Conservation (phyloP, 2,329 filamentous ascomycete species). For the Sporothrix phasma region DNA sequence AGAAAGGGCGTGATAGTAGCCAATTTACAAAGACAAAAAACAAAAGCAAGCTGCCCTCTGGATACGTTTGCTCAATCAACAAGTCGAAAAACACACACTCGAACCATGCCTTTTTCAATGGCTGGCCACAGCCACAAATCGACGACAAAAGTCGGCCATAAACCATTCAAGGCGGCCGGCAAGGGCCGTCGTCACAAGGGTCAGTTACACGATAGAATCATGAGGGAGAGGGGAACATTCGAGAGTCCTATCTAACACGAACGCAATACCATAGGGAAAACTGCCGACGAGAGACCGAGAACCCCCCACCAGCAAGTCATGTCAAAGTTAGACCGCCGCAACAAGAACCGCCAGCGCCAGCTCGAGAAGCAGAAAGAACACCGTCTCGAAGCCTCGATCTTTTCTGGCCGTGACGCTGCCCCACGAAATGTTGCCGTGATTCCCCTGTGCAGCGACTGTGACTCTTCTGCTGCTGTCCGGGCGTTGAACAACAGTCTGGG, state of each 20-base stretch:
- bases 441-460: constrained; percentile 65
- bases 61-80: neutral
- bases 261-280: constrained; percentile 52
- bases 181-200: constrained; percentile 48
- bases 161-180: constrained; percentile 84
- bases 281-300: constrained; percentile 67
- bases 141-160: constrained; percentile 81
- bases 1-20: neutral
- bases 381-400: constrained; percentile 67
- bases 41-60: neutral
- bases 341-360: constrained; percentile 87
- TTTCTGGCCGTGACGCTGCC: constrained; percentile 76
- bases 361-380: constrained; percentile 75
- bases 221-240: neutral
- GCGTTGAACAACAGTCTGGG: constrained; percentile 72
- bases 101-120: constrained; percentile 26
- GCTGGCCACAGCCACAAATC: constrained; percentile 76
- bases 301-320: constrained; percentile 94
- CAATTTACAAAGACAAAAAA: neutral
- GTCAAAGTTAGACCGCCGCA: constrained; percentile 91
- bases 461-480: constrained; percentile 56
- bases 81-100: neutral
- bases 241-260: neutral
- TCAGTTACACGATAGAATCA: neutral
- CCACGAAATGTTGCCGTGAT: constrained; percentile 82